Evolutionary conservation across 192 early-diverging fungal genomes (phyloP).

Genomic region (Phycomyces blakesleeanus): DNA sequence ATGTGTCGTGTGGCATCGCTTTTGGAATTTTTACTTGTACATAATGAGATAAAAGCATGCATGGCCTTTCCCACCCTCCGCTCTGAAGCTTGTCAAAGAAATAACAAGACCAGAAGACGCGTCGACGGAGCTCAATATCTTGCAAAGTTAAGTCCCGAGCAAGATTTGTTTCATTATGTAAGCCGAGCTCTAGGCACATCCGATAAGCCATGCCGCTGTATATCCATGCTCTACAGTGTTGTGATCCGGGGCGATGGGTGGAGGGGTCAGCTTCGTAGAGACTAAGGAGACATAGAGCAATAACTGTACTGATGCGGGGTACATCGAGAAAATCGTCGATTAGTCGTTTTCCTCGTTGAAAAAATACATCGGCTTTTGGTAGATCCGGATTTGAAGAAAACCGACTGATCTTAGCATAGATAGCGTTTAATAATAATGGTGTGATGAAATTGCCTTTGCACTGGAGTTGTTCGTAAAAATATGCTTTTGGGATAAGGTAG

Average conservation of each 20-base stretch:
- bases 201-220: slow-evolving; percentile 31
- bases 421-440: slow-evolving; percentile 27
- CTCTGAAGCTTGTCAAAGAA: slow-evolving; percentile 22
- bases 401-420: slow-evolving; percentile 29
- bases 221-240: slow-evolving; percentile 24
- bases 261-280: slow-evolving; percentile 6
- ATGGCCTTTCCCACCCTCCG: slow-evolving; percentile 11
- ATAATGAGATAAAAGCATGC: slow-evolving; percentile 1
- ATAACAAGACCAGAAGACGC: slow-evolving; percentile 19
- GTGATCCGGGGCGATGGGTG: slow-evolving; percentile 11
- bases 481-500: slow-evolving; percentile 5
- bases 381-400: slow-evolving; percentile 11
- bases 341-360: slow-evolving; percentile 23
- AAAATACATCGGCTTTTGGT: slow-evolving; percentile 28
- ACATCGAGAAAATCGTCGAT: slow-evolving; percentile 34
- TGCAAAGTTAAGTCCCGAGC: neutral
- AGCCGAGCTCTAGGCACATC: slow-evolving; percentile 25
- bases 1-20: slow-evolving; percentile 1
- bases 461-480: slow-evolving; percentile 20
- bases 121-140: slow-evolving; percentile 14
- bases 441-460: slow-evolving; percentile 23
- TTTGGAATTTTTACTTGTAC: neutral
- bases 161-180: slow-evolving; percentile 12
- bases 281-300: slow-evolving; percentile 12
- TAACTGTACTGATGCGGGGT: slow-evolving; percentile 25